Conservation (phyloP, 148 eudicot genomes). For the Cornus controversa region DNA sequence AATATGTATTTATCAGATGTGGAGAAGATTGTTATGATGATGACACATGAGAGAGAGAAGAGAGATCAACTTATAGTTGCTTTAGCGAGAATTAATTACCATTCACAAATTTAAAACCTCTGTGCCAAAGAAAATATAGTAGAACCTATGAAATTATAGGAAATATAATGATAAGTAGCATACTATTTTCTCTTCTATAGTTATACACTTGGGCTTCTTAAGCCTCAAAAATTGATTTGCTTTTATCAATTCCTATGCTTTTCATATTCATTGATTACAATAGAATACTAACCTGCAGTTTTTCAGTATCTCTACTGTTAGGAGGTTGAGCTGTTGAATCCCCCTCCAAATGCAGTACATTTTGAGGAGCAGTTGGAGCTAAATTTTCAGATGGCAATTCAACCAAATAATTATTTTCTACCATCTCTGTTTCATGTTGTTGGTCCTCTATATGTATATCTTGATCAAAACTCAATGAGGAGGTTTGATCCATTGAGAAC, state of each 20-base stretch:
- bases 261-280: neutral
- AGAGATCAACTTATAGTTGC: too few species aligned
- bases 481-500: conserved; percentile 23
- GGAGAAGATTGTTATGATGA: neutral
- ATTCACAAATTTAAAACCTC: too few species aligned
- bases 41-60: neutral
- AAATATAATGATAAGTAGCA: neutral
- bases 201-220: neutral
- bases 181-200: neutral
- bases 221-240: neutral
- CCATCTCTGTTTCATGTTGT: conserved; percentile 13
- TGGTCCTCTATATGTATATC: conserved; percentile 7
- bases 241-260: neutral
- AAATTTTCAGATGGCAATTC: conserved; percentile 10
- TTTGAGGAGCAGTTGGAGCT: neutral
- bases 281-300: conserved; percentile 8
- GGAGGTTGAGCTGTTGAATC: neutral
- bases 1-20: neutral
- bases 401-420: conserved; percentile 1
- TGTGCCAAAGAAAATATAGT: too few species aligned
- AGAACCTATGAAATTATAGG: neutral
- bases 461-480: conserved; percentile 16
- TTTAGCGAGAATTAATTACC: too few species aligned
- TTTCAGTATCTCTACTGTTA: neutral
- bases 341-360: neutral